These are phyloP conservation scores for Lepiota brunneoincarnata DNA, from an alignment of 768 basidiomycete species.

Conservation along the genomic window DNA sequence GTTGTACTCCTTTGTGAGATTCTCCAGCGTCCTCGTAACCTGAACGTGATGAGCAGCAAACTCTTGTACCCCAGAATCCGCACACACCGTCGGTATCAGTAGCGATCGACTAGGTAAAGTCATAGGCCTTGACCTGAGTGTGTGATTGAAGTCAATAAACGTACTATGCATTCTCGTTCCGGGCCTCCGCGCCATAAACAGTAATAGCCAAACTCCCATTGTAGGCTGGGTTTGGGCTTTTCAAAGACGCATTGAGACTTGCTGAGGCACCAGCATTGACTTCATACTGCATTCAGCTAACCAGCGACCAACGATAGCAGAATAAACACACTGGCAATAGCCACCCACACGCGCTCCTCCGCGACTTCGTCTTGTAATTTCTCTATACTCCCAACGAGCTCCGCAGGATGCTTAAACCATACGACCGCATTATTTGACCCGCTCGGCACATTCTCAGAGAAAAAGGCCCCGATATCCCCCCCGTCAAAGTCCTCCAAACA, in stretches of 20 bases:
- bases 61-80: no score
- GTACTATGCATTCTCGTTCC: conserved; percentile 14
- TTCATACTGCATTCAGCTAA: not conserved
- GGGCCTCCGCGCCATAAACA: conserved; percentile 30
- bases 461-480: conserved; percentile 36
- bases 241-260: conserved; percentile 4
- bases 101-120: not conserved
- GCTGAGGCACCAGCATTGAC: conserved; percentile 5
- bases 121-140: not conserved
- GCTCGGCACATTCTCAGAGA: conserved; percentile 30
- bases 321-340: conserved; percentile 37
- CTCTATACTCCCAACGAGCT: conserved; percentile 31
- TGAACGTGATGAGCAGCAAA: not conserved
- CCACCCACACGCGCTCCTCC: conserved; percentile 44
- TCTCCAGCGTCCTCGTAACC: not conserved
- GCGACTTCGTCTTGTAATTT: conserved; percentile 38
- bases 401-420: conserved; percentile 33
- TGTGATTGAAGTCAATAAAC: not conserved
- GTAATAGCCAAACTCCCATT: conserved; percentile 48
- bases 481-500: conserved; percentile 49
- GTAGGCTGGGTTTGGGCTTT: conserved; percentile 29
- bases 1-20: conserved; percentile 4
- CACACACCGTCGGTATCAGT: not conserved
- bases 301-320: no score
- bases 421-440: conserved; percentile 26